Percentiles rank a stretch among this genome's conserved stretches.
These are phyloP conservation scores for Dothistroma septosporum DNA, from an alignment of 2,329 filamentous ascomycete species.

Conservation along the genomic window DNA sequence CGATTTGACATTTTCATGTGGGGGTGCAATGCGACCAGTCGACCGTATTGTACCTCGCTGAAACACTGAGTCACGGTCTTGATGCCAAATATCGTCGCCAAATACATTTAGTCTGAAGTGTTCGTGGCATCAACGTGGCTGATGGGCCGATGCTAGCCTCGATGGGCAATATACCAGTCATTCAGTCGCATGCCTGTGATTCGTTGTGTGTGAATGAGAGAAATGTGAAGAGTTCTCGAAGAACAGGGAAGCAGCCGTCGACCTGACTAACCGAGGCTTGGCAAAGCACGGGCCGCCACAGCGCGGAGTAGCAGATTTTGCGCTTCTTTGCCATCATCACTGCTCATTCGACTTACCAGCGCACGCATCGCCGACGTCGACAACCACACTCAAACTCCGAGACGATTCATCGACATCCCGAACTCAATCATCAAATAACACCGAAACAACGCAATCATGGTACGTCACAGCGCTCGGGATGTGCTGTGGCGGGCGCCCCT, in stretches of 20 bases:
- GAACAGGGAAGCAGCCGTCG: background rate
- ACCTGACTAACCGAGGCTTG: background rate
- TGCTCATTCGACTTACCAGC: background rate
- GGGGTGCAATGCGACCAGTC: background rate
- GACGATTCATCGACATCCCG: conserved; percentile 11
- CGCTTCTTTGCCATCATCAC: background rate
- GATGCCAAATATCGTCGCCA: background rate
- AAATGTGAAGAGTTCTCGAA: background rate
- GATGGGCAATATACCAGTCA: background rate
- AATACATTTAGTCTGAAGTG: background rate
- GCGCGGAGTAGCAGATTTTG: background rate
- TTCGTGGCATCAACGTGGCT: background rate
- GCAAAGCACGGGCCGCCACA: background rate
- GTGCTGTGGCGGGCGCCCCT: conserved; percentile 15
- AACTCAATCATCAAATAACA: conserved; percentile 14
- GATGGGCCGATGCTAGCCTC: background rate
- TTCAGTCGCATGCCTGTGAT: background rate
- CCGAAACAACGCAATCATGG: conserved; percentile 31
- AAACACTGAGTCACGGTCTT: background rate
- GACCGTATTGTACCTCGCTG: background rate
- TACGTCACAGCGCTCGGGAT: conserved; percentile 20
- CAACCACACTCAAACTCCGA: conserved; percentile 7
- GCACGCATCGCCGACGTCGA: conserved; percentile 22
- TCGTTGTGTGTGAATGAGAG: background rate
- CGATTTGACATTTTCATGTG: background rate